Conservation (phyloP, 1,284 basidiomycete species). For the Fomitopsis pinicola region DNA sequence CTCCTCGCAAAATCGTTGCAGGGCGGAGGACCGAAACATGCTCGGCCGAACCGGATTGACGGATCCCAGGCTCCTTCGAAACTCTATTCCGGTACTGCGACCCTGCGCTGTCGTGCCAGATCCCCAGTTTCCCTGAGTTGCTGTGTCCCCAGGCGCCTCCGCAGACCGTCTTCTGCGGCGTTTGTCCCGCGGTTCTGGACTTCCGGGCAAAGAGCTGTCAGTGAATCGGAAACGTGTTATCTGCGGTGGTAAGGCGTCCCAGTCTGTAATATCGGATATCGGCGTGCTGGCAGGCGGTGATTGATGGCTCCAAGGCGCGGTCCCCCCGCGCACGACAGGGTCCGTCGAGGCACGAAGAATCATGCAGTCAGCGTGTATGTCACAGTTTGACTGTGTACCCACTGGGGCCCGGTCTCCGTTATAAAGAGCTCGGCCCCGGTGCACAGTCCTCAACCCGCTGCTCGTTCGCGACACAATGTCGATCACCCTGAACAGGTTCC, state of each 20-base stretch:
- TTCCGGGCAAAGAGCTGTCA: not conserved
- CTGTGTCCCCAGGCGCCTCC: constrained; percentile 1
- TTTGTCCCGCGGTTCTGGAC: constrained; percentile 2
- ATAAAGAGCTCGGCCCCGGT: constrained; percentile 1
- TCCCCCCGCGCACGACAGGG: not conserved
- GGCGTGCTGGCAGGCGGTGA: constrained; percentile 2
- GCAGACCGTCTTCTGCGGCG: not conserved
- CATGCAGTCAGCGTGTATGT: constrained; percentile 4
- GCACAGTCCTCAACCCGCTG: not conserved
- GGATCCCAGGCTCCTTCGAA: constrained; percentile 1
- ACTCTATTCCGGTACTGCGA: not conserved
- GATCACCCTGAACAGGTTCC: constrained; percentile 8
- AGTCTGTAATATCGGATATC: constrained; percentile 5
- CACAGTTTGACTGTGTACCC: not conserved
- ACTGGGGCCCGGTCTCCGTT: not conserved
- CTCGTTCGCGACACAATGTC: constrained; percentile 3
- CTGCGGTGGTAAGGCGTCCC: constrained; percentile 7
- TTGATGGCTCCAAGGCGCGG: constrained; percentile 3
- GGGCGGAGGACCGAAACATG: not conserved
- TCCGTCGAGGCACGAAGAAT: constrained; percentile 9
- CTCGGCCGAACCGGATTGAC: not conserved
- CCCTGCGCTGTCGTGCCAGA: not conserved
- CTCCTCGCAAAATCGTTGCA: not conserved
- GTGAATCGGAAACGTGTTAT: constrained; percentile 1
- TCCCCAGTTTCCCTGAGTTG: not conserved